Evolutionary conservation across 768 basidiomycete genomes (phyloP).

Genomic region (Aureoboletus auriporus): DNA sequence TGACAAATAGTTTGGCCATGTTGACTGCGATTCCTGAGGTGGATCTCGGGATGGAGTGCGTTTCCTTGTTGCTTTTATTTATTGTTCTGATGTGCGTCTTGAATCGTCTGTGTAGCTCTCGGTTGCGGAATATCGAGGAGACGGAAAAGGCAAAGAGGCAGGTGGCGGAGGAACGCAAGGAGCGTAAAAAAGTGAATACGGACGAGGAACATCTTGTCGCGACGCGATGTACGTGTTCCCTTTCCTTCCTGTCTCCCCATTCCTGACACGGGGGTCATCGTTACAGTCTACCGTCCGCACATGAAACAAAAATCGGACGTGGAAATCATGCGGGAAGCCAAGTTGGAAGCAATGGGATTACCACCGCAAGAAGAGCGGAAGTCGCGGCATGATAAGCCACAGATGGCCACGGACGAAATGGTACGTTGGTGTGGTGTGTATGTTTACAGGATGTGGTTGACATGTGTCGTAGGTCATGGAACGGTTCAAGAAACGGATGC

Average conservation of each 20-base stretch:
- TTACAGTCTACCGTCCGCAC: constrained; percentile 79
- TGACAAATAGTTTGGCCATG: constrained; percentile 92
- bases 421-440: constrained; percentile 39
- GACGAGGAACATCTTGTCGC: constrained; percentile 86
- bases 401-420: constrained; percentile 89
- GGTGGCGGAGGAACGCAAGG: constrained; percentile 70
- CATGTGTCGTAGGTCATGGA: constrained; percentile 75
- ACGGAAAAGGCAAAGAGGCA: constrained; percentile 94
- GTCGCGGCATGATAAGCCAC: constrained; percentile 52
- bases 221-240: constrained; percentile 67
- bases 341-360: constrained; percentile 81
- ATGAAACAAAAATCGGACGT: constrained; percentile 81
- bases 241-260: background rate
- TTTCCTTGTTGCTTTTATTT: constrained; percentile 14
- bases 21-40: constrained; percentile 97
- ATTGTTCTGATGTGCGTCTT: background rate
- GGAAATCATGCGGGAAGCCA: constrained; percentile 84
- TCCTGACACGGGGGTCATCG: background rate
- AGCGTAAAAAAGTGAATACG: constrained; percentile 46
- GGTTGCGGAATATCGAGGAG: constrained; percentile 93
- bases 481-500: constrained; percentile 96
- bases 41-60: constrained; percentile 97
- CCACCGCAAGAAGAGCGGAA: constrained; percentile 40
- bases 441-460: too few relatives aligned
- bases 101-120: constrained; percentile 46